Evolutionary conservation across 2,329 filamentous ascomycete species (phyloP).

Genomic region (Colletotrichum sp.): DNA sequence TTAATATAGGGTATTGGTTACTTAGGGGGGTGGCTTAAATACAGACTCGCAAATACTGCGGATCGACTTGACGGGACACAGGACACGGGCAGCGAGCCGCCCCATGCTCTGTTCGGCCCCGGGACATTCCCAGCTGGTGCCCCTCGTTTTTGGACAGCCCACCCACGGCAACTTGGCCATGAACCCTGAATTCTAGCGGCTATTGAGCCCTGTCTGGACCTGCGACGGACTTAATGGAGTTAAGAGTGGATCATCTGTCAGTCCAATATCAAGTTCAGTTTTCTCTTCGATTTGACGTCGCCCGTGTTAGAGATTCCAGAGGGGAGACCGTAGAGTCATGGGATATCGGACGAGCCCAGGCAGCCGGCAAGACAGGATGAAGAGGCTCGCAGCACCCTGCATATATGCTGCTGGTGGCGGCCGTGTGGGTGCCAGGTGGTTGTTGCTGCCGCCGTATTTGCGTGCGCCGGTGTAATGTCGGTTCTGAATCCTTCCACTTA

Average conservation of each 20-base stretch:
- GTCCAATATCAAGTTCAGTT: neutral
- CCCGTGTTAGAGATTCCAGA: neutral
- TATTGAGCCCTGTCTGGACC: neutral
- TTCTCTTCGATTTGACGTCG: neutral
- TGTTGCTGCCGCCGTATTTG: neutral
- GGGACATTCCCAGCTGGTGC: neutral
- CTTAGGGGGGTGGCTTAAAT: no score
- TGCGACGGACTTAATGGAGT: conserved; percentile 18
- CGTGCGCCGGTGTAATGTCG: neutral
- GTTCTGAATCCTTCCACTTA: neutral
- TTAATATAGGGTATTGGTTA: no score
- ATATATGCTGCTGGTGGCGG: neutral
- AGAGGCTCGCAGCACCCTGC: neutral
- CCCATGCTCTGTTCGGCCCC: neutral
- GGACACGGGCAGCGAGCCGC: neutral
- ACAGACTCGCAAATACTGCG: neutral
- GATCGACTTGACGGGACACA: neutral
- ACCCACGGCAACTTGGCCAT: neutral
- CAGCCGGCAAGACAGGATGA: neutral
- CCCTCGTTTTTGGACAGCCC: neutral
- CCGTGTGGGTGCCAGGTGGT: neutral
- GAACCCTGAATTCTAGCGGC: conserved; percentile 5
- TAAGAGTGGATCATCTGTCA: neutral
- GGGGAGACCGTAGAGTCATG: neutral
- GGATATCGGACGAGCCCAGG: neutral